Conservation (phyloP, 2,329 filamentous ascomycete genomes). For the Calonectria montana region DNA sequence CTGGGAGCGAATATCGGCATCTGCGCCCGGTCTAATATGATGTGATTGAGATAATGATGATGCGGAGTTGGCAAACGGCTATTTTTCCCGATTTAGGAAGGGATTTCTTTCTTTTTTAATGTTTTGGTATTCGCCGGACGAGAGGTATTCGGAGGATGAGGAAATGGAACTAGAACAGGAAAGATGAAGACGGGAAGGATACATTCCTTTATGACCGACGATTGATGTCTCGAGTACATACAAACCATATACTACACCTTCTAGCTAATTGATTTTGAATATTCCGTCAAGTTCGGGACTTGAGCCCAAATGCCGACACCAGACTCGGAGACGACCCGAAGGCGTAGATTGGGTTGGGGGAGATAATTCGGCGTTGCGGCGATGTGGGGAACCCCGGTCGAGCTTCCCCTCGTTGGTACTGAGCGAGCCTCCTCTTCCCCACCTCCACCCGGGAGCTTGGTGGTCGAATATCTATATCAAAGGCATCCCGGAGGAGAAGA, state of each 20-base stretch:
- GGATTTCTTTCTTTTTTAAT: conserved; percentile 7
- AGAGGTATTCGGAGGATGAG: not conserved
- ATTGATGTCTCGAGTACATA: not conserved
- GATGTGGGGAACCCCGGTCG: conserved; percentile 28
- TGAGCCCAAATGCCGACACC: not conserved
- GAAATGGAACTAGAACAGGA: not conserved
- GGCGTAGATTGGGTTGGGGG: conserved; percentile 4
- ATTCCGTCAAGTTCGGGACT: not conserved
- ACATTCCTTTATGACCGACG: not conserved
- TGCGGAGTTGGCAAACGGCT: conserved; percentile 18
- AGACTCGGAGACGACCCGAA: conserved; percentile 3
- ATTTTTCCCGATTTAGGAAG: conserved; percentile 21
- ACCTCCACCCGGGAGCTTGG: conserved; percentile 9
- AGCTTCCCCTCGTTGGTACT: conserved; percentile 22
- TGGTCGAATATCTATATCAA: conserved; percentile 8
- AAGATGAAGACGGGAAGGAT: not conserved
- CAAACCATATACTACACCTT: not conserved
- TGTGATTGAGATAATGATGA: conserved; percentile 6
- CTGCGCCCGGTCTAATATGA: conserved; percentile 10
- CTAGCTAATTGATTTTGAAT: not conserved
- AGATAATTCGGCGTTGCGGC: conserved; percentile 32
- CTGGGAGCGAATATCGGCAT: not conserved
- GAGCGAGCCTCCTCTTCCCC: conserved; percentile 6
- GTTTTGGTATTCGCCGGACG: not conserved
- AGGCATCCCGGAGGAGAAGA: conserved; percentile 2